Percentiles rank a stretch among this genome's conserved stretches.
Conservation (phyloP, 441 rosid genomes). For the Brassica balearica region DNA sequence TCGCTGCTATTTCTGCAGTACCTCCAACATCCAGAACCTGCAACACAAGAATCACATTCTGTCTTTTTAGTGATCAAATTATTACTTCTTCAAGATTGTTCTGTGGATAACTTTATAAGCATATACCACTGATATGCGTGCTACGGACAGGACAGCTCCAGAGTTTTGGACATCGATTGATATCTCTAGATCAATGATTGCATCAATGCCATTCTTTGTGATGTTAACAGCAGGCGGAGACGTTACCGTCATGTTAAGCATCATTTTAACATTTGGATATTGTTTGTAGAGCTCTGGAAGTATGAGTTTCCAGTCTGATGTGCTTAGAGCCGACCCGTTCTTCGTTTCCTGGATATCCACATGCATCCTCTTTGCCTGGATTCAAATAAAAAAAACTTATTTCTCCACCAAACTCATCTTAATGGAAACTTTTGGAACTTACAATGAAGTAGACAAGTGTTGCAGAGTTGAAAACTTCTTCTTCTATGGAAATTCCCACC, state of each 20-base stretch:
- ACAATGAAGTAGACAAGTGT: conserved; percentile 75
- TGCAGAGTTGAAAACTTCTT: conserved; percentile 69
- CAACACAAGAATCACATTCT: conserved; percentile 25
- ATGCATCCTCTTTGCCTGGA: conserved; percentile 73
- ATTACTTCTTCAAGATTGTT: conserved; percentile 1
- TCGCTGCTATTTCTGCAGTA: conserved; percentile 55
- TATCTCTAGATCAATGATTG: conserved; percentile 61
- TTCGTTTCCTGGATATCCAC: conserved; percentile 57
- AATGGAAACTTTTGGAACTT: conserved; percentile 43
- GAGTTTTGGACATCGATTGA: conserved; percentile 62
- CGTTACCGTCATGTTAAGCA: conserved; percentile 56
- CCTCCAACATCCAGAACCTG: conserved; percentile 64
- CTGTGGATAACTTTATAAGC: conserved; percentile 27
- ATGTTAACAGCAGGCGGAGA: conserved; percentile 69
- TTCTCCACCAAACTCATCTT: conserved; percentile 21
- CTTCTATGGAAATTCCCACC: conserved; percentile 63
- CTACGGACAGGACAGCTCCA: conserved; percentile 60
- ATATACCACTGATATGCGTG: conserved; percentile 67
- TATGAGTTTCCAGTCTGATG: conserved; percentile 73
- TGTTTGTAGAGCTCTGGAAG: conserved; percentile 68
- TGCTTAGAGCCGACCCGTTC: conserved; percentile 67
- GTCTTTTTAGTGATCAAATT: conserved; percentile 3
- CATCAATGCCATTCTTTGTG: conserved; percentile 49
- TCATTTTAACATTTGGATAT: conserved; percentile 71
- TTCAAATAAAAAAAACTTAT: conserved; percentile 15